Conservation (phyloP, 2,329 filamentous ascomycete species). For the Ceratocystis ficicola region DNA sequence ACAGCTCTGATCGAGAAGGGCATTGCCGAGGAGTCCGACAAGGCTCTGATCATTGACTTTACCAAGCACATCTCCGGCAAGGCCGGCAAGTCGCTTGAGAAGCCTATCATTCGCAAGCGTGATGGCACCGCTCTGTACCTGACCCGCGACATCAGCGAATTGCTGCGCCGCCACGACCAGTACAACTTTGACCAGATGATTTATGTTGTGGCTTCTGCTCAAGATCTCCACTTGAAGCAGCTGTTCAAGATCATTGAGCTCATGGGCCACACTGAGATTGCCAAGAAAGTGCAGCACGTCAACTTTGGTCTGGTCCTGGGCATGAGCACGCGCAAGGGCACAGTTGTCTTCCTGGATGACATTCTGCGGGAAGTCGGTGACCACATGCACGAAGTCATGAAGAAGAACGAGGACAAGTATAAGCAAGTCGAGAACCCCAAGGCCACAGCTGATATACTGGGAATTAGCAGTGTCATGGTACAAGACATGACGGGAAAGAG, state of each 20-base stretch:
- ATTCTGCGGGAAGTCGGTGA: conserved; percentile 72
- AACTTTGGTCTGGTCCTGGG: conserved; percentile 63
- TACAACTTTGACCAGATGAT: conserved; percentile 68
- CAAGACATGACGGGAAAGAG: conserved; percentile 94
- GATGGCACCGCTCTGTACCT: conserved; percentile 67
- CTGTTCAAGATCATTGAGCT: conserved; percentile 66
- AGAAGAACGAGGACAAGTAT: conserved; percentile 81
- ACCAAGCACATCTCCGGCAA: conserved; percentile 54
- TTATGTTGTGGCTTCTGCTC: conserved; percentile 61
- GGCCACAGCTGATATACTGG: conserved; percentile 71
- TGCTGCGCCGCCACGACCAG: conserved; percentile 50
- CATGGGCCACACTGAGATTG: conserved; percentile 55
- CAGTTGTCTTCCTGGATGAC: conserved; percentile 61
- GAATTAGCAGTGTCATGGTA: conserved; percentile 92
- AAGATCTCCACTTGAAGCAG: conserved; percentile 61
- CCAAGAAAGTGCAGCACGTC: conserved; percentile 57
- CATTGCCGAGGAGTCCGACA: conserved; percentile 57
- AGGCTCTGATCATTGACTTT: conserved; percentile 62
- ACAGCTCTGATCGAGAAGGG: conserved; percentile 50
- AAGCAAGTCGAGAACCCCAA: conserved; percentile 74
- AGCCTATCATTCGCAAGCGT: conserved; percentile 58
- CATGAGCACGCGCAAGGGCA: conserved; percentile 60
- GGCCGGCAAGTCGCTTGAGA: conserved; percentile 56
- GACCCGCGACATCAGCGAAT: conserved; percentile 65
- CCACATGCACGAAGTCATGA: conserved; percentile 97